Percentiles rank a stretch among this genome's conserved stretches.
Evolutionary conservation across 2,329 filamentous ascomycete genomes (phyloP).

Genomic region (Aspergillus sojae): DNA sequence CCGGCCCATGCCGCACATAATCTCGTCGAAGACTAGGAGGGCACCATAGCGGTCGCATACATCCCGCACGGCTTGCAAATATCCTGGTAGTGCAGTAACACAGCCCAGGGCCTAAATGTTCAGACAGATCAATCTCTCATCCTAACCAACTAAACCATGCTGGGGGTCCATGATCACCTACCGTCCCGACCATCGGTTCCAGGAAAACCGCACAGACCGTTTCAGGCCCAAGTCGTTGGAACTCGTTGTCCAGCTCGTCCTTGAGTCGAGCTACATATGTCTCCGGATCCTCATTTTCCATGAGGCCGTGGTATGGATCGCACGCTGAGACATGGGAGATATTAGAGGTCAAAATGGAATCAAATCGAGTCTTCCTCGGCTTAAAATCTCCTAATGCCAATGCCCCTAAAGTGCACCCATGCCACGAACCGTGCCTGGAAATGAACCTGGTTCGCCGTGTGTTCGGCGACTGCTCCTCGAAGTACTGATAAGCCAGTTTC

Average conservation of each 20-base stretch:
- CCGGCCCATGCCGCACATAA: slow-evolving; percentile 62
- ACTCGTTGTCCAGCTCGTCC: slow-evolving; percentile 66
- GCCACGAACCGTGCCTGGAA: slow-evolving; percentile 65
- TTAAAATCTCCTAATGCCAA: slow-evolving; percentile 67
- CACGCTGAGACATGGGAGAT: slow-evolving; percentile 65
- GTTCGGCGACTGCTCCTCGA: slow-evolving; percentile 55
- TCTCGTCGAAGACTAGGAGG: slow-evolving; percentile 71
- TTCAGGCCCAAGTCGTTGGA: slow-evolving; percentile 62
- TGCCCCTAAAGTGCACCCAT: slow-evolving; percentile 69
- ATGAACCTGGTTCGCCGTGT: slow-evolving; percentile 62
- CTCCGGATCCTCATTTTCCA: slow-evolving; percentile 52
- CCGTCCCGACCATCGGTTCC: slow-evolving; percentile 68
- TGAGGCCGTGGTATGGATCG: slow-evolving; percentile 61
- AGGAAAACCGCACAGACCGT: slow-evolving; percentile 72
- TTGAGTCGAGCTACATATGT: slow-evolving; percentile 62
- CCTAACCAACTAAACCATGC: neutral
- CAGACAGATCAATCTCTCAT: neutral
- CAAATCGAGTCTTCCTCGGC: slow-evolving; percentile 61
- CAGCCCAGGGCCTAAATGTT: slow-evolving; percentile 57
- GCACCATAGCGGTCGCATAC: slow-evolving; percentile 70
- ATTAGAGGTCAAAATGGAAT: slow-evolving; percentile 57
- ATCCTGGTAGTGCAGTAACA: slow-evolving; percentile 64
- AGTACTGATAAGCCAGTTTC: slow-evolving; percentile 68
- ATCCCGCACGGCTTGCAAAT: slow-evolving; percentile 64
- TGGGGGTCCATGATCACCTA: slow-evolving; percentile 26